Base-by-base conservation (phyloP, 2,329 filamentous ascomycete species). In the Coleophoma eucalyptorum region DNA sequence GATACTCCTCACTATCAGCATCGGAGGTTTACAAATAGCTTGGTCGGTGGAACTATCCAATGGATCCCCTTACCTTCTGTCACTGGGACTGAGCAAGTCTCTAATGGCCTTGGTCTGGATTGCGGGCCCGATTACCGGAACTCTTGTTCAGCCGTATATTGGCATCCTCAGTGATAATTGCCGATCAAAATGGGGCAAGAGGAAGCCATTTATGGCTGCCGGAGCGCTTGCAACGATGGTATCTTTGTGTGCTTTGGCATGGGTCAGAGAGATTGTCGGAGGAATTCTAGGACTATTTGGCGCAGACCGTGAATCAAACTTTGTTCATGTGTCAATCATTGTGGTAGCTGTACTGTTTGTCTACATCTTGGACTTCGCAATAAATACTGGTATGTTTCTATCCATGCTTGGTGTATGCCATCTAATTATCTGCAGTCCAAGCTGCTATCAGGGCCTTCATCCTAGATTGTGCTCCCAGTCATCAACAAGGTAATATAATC, bases 11-110 rank as follows among this genome's bases (percentile, higher is more conserved):
- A 96, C 93, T 6, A 76, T 97, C 55, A 85, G 89, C 65, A 89
- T 96, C 59, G 90, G 90, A 53, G 93, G 90, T 20, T 75, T 97
- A 55, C 93, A 97, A 71, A 88, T 97, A 59, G 91, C 93, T 26
- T 97, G 93, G 93, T 92, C 92, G 1, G 91, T 96, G 40, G 93
- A 97, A 69, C 77, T 96, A 40, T 96, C 91, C 49, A 93, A 96
- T 73, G 92, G 92, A 60, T 96, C 93, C 48, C 89, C 89, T 5
- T 94, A 88, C 64, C 73, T 94, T 38, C 73, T 93, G 38, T 91
- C 89, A 1, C 79, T 94, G 31, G 89, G 89, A 11, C 78, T 94
- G 69, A 90, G 84, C 77, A 92, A 93, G 72, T 87, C 88, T 35
- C 71, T 92, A 41, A 87, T 93, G 76, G 88, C 89, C 16, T 76